Evolutionary conservation across 345 rosid species (phyloP), one percentile per base, ranked within the genome.

Genomic region (Lagerstroemia speciosa): DNA sequence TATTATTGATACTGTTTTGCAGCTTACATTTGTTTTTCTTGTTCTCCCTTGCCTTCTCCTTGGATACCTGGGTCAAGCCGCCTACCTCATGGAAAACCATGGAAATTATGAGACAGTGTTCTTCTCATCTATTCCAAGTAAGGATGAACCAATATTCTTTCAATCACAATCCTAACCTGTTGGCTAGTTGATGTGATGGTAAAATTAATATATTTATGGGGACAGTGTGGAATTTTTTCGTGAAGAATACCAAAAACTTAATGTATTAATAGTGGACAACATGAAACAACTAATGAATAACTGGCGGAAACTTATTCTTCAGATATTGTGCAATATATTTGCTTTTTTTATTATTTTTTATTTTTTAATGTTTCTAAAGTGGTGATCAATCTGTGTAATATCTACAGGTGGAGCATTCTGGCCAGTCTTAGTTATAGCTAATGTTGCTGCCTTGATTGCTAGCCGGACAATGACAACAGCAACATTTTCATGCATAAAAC

Each of bases 21-120:
- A 91, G 99, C 99, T 94, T 79, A 88, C 99, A 14, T 94, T 94
- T 86, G 83, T 88, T 74, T 86, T 89, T 81, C 99, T 94, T 32
- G 92, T 94, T 62, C 83, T 94, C 70, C 98, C 99, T 2, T 94
- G 99, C 87, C 97, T 94, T 74, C 69, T 89, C 78, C 75, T 94
- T 92, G 99, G 97, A 64, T 94, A 94, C 82, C 72, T 94, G 88
- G 98, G 99, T 75, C 99, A 94, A 89, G 99, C 99, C 72, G 99
- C 98, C 60, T 94, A 87, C 76, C 92, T 94, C 68, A 78, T 87
- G 86, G 82, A 79, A 45, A 80, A 94, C 73, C 86, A 79, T 76
- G 64, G 72, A 24, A 81, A 68, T 75, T 83, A 85, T 29, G 78
- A 80, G 72, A 96, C 84, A 78, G 89, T 81, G 64, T 94, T 94